These are phyloP conservation scores for Puccinia novopanici DNA, from an alignment of 1,284 basidiomycete species.

Conservation along the genomic window DNA sequence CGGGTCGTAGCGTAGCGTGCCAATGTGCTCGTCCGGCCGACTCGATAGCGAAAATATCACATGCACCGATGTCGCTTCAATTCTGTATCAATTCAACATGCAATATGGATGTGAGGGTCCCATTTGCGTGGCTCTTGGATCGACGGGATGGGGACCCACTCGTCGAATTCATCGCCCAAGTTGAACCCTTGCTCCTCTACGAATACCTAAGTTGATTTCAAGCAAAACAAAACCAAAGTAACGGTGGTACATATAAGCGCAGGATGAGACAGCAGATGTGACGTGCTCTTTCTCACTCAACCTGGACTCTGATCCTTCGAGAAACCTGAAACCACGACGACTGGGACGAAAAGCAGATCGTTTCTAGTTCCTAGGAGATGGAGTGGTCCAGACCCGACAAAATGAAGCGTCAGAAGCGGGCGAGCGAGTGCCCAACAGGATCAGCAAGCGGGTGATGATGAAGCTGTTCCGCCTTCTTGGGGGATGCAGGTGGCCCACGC, in stretches of 20 bases:
- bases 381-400: too few species aligned
- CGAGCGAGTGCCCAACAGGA: too few species aligned
- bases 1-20: conserved; percentile 10
- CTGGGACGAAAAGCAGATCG: neutral
- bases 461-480: too few species aligned
- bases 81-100: neutral
- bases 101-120: neutral
- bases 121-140: neutral
- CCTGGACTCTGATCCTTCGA: neutral
- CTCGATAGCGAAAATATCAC: conserved; percentile 19
- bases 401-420: too few species aligned
- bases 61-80: neutral
- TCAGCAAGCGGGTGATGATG: too few species aligned
- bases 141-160: neutral
- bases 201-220: neutral
- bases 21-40: neutral
- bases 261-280: neutral
- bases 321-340: neutral
- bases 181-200: conserved; percentile 27
- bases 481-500: too few species aligned
- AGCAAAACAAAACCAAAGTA: too few species aligned
- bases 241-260: neutral
- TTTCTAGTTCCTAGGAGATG: neutral
- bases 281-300: neutral
- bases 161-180: conserved; percentile 11